Conservation (phyloP, 179 eudicot genomes). For the Heliamphora pulchella region DNA sequence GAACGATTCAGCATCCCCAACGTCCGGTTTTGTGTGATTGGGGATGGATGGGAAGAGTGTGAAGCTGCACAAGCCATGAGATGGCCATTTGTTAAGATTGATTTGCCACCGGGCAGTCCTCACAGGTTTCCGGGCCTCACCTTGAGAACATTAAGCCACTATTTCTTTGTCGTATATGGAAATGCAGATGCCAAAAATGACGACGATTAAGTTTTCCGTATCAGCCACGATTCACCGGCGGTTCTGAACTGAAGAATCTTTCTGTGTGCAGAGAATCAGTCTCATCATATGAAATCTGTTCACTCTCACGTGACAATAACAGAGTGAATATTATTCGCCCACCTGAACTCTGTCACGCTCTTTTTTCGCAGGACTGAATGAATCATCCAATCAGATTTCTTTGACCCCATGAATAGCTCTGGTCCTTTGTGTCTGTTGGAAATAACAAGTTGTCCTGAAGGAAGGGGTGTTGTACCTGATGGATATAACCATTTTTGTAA, state of each 20-base stretch:
- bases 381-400: no score
- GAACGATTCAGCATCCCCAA: constrained; percentile 61
- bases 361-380: no score
- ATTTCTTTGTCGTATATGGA: constrained; percentile 68
- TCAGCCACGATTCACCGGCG: constrained; percentile 5
- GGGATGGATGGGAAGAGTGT: constrained; percentile 97
- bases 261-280: background rate
- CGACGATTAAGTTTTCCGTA: constrained; percentile 21
- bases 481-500: no score
- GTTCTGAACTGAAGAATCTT: background rate
- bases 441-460: background rate
- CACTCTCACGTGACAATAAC: no score
- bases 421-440: background rate
- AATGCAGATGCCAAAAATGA: constrained; percentile 32
- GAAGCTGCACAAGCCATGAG: constrained; percentile 73
- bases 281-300: background rate
- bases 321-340: no score
- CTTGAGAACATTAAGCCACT: constrained; percentile 46
- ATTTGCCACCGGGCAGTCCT: constrained; percentile 52
- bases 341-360: no score
- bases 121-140: constrained; percentile 87
- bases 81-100: constrained; percentile 87
- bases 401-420: background rate
- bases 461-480: background rate
- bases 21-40: constrained; percentile 78